Conservation (phyloP, 2,329 filamentous ascomycete genomes). For the Cytospora piceae region DNA sequence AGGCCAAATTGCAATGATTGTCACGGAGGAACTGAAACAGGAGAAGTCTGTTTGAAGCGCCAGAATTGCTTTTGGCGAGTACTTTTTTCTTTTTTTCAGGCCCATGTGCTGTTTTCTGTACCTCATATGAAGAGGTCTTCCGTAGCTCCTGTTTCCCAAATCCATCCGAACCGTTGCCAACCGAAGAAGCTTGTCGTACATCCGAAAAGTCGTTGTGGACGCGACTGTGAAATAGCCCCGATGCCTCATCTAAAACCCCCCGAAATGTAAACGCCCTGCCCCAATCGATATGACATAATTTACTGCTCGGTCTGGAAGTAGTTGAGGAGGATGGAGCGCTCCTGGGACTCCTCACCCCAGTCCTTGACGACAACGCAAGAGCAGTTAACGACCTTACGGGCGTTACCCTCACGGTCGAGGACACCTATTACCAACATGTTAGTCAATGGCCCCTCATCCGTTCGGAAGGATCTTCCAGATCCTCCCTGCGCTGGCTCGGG, state of each 20-base stretch:
- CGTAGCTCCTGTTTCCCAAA: slow-evolving; percentile 37
- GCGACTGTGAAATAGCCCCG: slow-evolving; percentile 40
- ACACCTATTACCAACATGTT: slow-evolving; percentile 66
- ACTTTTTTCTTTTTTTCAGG: slow-evolving; percentile 34
- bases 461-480: neutral
- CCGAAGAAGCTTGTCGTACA: slow-evolving; percentile 52
- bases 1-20: neutral
- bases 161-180: slow-evolving; percentile 50
- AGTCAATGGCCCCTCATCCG: neutral
- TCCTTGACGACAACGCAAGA: slow-evolving; percentile 99
- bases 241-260: slow-evolving; percentile 43
- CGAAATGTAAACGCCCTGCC: slow-evolving; percentile 30
- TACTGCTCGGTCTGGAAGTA: slow-evolving; percentile 97
- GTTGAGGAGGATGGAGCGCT: slow-evolving; percentile 98
- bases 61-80: slow-evolving; percentile 6
- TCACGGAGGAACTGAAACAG: neutral
- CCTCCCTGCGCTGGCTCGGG: neutral
- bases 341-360: slow-evolving; percentile 99
- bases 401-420: slow-evolving; percentile 98
- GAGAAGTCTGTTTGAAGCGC: neutral
- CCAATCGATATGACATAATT: slow-evolving; percentile 42
- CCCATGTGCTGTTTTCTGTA: slow-evolving; percentile 36
- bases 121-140: slow-evolving; percentile 42
- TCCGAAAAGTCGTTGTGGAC: slow-evolving; percentile 43
- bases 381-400: slow-evolving; percentile 99